Percentiles rank a stretch among this genome's conserved stretches.
Conservation (phyloP, 306 rosid genomes). For the Carpinus viminea region DNA sequence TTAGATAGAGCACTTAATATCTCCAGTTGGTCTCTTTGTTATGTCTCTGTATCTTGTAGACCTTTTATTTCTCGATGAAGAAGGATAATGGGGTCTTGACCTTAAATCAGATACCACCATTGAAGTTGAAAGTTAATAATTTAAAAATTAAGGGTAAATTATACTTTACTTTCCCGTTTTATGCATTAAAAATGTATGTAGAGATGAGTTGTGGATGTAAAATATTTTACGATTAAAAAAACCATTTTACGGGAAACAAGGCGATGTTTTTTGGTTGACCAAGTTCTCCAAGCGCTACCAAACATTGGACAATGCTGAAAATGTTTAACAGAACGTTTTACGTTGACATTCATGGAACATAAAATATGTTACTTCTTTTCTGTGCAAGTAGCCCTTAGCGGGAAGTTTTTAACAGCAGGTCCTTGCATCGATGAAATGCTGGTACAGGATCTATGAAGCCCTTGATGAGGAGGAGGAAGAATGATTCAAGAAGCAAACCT, state of each 20-base stretch:
- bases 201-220: too few species aligned
- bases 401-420: conserved; percentile 90
- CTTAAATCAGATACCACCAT: background rate
- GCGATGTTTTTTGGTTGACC: too few species aligned
- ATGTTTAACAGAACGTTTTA: too few species aligned
- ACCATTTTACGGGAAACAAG: too few species aligned
- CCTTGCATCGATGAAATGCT: conserved; percentile 99
- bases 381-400: conserved; percentile 67
- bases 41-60: background rate
- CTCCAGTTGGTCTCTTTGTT: background rate
- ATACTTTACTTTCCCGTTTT: too few species aligned
- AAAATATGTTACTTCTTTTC: conserved; percentile 32
- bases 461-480: conserved; percentile 70
- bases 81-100: background rate
- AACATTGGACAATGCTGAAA: too few species aligned
- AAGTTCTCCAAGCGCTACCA: too few species aligned
- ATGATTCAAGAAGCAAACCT: conserved; percentile 77
- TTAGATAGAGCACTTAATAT: background rate
- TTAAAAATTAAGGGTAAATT: background rate
- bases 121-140: background rate
- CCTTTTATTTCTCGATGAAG: background rate
- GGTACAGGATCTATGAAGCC: conserved; percentile 97
- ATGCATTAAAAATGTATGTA: too few species aligned
- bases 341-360: conserved; percentile 1
- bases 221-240: too few species aligned